A percentile compares a stretch with the other conserved stretches of the same genome.
These are phyloP conservation scores for Ophiosphaerella herpotricha DNA, from an alignment of 2,329 filamentous ascomycete species.

Conservation along the genomic window DNA sequence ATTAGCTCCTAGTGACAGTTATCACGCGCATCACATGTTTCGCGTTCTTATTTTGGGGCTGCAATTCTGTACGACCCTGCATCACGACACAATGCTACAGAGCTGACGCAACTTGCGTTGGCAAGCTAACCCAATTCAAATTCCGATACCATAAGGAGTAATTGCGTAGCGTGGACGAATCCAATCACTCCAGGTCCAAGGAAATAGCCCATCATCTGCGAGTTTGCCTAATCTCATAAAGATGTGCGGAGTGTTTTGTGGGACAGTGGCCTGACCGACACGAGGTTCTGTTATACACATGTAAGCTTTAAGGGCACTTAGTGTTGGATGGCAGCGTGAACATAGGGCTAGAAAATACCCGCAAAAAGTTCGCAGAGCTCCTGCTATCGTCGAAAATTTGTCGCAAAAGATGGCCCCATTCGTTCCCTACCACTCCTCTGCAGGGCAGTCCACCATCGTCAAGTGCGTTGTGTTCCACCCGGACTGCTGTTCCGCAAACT, in stretches of 20 bases:
- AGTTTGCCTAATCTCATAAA: not conserved
- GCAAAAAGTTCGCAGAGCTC: not conserved
- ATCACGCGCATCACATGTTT: too few relatives aligned
- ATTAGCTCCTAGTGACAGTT: too few relatives aligned
- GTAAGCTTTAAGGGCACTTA: not conserved
- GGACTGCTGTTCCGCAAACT: not conserved
- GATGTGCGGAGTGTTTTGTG: not conserved
- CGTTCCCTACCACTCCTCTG: slow-evolving; percentile 6
- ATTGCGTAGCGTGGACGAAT: slow-evolving; percentile 2
- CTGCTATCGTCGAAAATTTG: not conserved
- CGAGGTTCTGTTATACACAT: not conserved
- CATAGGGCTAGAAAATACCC: not conserved
- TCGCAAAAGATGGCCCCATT: slow-evolving; percentile 6
- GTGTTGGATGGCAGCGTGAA: not conserved
- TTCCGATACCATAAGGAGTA: slow-evolving; percentile 7
- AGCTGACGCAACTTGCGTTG: not conserved
- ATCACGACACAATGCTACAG: not conserved
- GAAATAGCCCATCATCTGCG: not conserved
- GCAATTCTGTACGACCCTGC: too few relatives aligned
- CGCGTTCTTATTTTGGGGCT: too few relatives aligned
- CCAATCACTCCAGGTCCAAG: not conserved
- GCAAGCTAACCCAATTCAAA: slow-evolving; percentile 1
- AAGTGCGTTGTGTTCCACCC: slow-evolving; percentile 2
- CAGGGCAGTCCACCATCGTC: slow-evolving; percentile 6
- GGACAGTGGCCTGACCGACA: not conserved